Conservation (phyloP, 352 stramenopile species). For the Peronospora destructor region DNA sequence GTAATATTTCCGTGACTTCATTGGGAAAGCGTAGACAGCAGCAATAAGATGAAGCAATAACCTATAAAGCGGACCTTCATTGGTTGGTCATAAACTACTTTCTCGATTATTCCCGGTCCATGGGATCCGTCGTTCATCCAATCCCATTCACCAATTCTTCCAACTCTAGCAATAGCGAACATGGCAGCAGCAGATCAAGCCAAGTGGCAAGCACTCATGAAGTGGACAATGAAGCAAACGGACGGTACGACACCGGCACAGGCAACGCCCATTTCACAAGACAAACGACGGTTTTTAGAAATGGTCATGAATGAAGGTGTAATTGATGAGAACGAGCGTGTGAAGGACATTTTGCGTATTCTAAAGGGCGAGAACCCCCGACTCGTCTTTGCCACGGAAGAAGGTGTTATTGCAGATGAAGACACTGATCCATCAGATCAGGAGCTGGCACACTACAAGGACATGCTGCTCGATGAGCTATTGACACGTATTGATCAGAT, state of each 20-base stretch:
- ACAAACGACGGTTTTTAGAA: conserved; percentile 74
- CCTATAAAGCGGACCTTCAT: too few relatives aligned
- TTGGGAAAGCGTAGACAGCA: too few relatives aligned
- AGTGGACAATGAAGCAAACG: conserved; percentile 85
- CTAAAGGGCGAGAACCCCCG: conserved; percentile 67
- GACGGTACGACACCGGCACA: conserved; percentile 67
- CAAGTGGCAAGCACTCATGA: conserved; percentile 85
- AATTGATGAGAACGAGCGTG: conserved; percentile 79
- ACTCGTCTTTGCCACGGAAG: conserved; percentile 49
- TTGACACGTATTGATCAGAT: conserved; percentile 83
- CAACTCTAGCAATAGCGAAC: neutral
- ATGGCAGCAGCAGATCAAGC: conserved; percentile 44
- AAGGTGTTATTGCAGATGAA: conserved; percentile 33
- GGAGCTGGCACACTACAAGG: conserved; percentile 75
- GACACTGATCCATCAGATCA: conserved; percentile 38
- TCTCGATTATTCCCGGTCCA: too few relatives aligned
- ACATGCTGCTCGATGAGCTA: conserved; percentile 75
- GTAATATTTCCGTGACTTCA: too few relatives aligned
- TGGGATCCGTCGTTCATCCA: too few relatives aligned
- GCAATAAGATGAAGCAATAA: too few relatives aligned
- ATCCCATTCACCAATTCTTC: too few relatives aligned
- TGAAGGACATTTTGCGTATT: conserved; percentile 81
- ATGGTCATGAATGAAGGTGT: conserved; percentile 80
- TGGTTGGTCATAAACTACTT: too few relatives aligned
- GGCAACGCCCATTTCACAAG: conserved; percentile 61